Base-by-base conservation (phyloP, 495 filamentous ascomycete species). In the Parathielavia hyrcaniae region DNA sequence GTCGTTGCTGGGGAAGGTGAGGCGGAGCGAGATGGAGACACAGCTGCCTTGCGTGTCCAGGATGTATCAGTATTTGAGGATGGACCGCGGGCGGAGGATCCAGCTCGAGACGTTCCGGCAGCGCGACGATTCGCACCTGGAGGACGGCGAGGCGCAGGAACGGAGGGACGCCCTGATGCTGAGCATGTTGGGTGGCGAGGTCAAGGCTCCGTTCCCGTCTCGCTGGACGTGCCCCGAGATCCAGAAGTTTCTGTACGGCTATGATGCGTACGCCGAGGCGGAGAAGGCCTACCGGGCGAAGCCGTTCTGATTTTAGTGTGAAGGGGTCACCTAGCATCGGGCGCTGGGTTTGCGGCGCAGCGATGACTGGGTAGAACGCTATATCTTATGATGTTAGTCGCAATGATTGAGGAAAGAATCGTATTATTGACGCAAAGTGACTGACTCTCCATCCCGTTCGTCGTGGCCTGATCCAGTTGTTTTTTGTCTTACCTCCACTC, bases 161-260 rank as follows among this genome's bases (percentile, higher is more conserved):
- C 73, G 73, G 36, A 68, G 85, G 47, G 83, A 78, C 52, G 64
- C 68, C 19, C 46, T 77, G 12, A 77, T 87, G 68, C 52, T 73
- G 44, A 75, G 70, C 9, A 72, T 76, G 57, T 32, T 73, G 9
- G 65, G 60, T 17, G 64, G 62, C 30, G 67, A 71, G 19, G 41
- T 76, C n/a, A 68, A 70, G 51, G 75, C 69, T 1, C 73, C 75
- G 0, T 86, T 84, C 60, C 83, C 82, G 0, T 81, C 76, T 58
- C 71, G 82, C 47, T 86, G 83, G 83, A 81, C 78, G 38, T 83
- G 82, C 62, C 81, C 79, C 1, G 77, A 76, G 45, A 77, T 84
- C 4, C 81, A 83, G 66, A 75, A 73, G 32, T 83, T 83, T 71
- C 51, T 86, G 47, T 86, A 80, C 57, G 81, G 80, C n/a, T 84